Evolutionary conservation across 164 flowering plant species (phyloP).

Genomic region (Piper betle): DNA sequence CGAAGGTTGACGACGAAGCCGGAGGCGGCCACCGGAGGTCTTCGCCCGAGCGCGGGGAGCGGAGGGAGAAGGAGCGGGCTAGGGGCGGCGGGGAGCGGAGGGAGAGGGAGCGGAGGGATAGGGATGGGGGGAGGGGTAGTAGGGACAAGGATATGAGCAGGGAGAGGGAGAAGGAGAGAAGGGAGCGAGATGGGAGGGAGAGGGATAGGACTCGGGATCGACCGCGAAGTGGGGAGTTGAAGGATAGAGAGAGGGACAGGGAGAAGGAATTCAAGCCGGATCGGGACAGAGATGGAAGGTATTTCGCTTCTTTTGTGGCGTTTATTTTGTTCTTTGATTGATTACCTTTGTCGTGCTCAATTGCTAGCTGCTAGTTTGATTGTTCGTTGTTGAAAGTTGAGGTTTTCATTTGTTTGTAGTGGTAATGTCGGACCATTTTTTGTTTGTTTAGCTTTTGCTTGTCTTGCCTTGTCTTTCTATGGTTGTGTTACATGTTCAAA

Average conservation of each 20-base stretch:
- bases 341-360: not conserved
- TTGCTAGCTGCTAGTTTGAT: not conserved
- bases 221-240: not conserved
- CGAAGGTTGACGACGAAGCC: slow-evolving; percentile 25
- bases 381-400: not conserved
- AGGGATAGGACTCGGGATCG: slow-evolving; percentile 1
- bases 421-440: not conserved
- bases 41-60: slow-evolving; percentile 10
- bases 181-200: slow-evolving; percentile 9
- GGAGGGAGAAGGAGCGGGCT: slow-evolving; percentile 24
- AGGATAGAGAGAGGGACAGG: slow-evolving; percentile 16
- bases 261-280: slow-evolving; percentile 9
- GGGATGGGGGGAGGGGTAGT: slow-evolving; percentile 14
- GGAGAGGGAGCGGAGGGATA: slow-evolving; percentile 10
- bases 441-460: not conserved
- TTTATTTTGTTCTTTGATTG: not conserved
- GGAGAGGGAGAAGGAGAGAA: slow-evolving; percentile 8
- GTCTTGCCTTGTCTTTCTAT: no score
- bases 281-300: slow-evolving; percentile 17
- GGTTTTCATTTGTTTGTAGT: no score
- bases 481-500: no score
- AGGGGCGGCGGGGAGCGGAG: slow-evolving; percentile 20
- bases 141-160: slow-evolving; percentile 6
- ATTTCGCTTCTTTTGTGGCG: not conserved
- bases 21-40: slow-evolving; percentile 3